A percentile compares a stretch with the other conserved stretches of the same genome.
phyloP scores from a whole-genome alignment of 805 yeast genomes.

The Komagataella kurtzmanii region DNA sequence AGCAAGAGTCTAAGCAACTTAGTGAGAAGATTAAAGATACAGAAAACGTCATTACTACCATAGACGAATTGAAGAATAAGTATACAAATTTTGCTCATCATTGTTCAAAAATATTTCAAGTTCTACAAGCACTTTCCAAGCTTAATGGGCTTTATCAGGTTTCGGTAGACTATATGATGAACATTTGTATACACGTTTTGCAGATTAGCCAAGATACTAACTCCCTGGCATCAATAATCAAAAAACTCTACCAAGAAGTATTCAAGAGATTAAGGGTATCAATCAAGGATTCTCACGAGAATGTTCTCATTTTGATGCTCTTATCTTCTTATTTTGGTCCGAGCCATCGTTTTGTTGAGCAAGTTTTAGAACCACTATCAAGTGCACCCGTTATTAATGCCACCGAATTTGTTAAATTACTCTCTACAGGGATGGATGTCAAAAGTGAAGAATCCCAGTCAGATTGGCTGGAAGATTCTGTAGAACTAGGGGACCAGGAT shows the following conservation, averaged over 20 bases:
- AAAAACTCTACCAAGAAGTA: slow-evolving; percentile 9
- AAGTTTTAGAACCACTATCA: background rate
- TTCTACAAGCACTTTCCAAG: slow-evolving; percentile 27
- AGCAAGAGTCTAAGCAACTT: slow-evolving; percentile 44
- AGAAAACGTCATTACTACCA: slow-evolving; percentile 34
- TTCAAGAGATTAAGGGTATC: background rate
- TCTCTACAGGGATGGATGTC: background rate
- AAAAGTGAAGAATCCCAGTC: background rate
- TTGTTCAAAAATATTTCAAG: slow-evolving; percentile 33
- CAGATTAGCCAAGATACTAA: slow-evolving; percentile 13
- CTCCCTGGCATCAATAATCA: slow-evolving; percentile 1
- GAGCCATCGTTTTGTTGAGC: background rate
- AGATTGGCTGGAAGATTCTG: background rate
- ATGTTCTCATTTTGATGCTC: background rate
- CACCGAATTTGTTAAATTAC: background rate
- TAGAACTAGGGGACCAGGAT: background rate
- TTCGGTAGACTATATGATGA: slow-evolving; percentile 30
- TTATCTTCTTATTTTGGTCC: background rate
- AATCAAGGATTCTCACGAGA: background rate
- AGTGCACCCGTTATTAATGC: background rate
- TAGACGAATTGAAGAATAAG: slow-evolving; percentile 31
- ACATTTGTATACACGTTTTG: slow-evolving; percentile 7
- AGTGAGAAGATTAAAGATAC: slow-evolving; percentile 42
- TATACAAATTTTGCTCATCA: slow-evolving; percentile 44
- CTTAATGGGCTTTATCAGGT: slow-evolving; percentile 48